Base-by-base conservation (phyloP, 1,284 basidiomycete genomes). In the Cryptococcus deneoformans region DNA sequence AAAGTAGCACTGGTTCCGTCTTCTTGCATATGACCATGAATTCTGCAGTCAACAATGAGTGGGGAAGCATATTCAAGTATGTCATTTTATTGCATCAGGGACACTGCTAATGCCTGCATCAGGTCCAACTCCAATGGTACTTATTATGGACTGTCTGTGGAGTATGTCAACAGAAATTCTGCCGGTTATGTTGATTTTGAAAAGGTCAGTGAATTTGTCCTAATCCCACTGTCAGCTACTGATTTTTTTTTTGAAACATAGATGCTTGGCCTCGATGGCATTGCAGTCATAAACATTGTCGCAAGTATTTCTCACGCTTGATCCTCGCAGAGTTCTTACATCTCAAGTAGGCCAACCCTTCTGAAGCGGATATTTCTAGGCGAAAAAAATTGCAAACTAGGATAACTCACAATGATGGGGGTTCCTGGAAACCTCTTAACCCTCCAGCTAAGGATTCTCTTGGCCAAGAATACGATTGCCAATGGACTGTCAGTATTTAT, bases 41-140 rank as follows among this genome's bases (percentile, higher is more conserved):
- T 39, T 84, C 88, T 55, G 80, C 82, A 12, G 82, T 84, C 0
- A 82, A 80, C 14, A 87, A 86, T 6, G 90, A 84, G 73, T 98
- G 89, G 87, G 95, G 95, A 50, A 89, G 85, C 68, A 86, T 99
- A 65, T 86, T 99, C 72, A 98, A 79, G 67, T 68, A 43, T 57
- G 66, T 53, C 24, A 9, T 51, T 9, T 39, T 2, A 4, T 37
- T 6, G n/a, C 16, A 1, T 20, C 46, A 24, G 16, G 35, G 4
- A 43, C 24, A 35, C 6, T 39, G 38, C 46, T 40, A 9, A 50
- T 51, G 51, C 29, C 29, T 43, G 39, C 3, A 46, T 10, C 11
- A 77, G 93, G 77, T 96, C 92, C 48, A 98, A 99, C 78, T 96
- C 90, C 46, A 99, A 99, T 71, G 95, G 95, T 39, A 99, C 96